Percentiles rank a stretch among this genome's conserved stretches.
These are phyloP conservation scores for Thuidium tamariscinum DNA, from an alignment of 225 moss, liverwort and hornwort species.

Conservation along the genomic window DNA sequence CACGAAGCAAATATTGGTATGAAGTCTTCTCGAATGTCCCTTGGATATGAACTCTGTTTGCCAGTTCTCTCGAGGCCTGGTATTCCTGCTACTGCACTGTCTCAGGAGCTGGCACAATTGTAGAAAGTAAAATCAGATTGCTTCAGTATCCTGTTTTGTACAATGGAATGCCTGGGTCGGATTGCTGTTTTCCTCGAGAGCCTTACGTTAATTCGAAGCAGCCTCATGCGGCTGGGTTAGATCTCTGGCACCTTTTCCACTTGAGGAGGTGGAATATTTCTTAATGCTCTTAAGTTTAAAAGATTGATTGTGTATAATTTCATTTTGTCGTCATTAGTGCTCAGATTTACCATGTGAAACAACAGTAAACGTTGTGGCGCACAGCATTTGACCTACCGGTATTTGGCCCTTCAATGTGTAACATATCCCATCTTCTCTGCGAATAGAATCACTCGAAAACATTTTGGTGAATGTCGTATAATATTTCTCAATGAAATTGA, in stretches of 20 bases:
- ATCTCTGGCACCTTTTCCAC: background rate
- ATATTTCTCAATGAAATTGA: background rate
- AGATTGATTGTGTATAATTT: background rate
- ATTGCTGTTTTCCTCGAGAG: background rate
- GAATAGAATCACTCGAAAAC: background rate
- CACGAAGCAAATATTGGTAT: slow-evolving; percentile 20
- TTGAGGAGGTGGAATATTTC: background rate
- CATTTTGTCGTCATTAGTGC: background rate
- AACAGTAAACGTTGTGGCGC: background rate
- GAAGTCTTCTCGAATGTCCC: background rate
- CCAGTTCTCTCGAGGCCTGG: background rate
- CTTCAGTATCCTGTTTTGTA: background rate
- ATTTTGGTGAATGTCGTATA: background rate
- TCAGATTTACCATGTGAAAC: background rate
- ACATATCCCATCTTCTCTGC: background rate
- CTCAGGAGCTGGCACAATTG: background rate
- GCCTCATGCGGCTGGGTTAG: background rate
- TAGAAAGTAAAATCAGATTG: background rate
- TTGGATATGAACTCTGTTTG: background rate
- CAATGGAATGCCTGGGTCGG: background rate
- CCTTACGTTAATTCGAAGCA: background rate
- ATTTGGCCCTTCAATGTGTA: background rate
- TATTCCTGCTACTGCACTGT: background rate
- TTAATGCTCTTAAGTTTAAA: background rate
- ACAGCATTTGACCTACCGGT: background rate